These are phyloP conservation scores for Ophiostoma pallidulum DNA, from an alignment of 2,329 filamentous ascomycete species.

Conservation along the genomic window DNA sequence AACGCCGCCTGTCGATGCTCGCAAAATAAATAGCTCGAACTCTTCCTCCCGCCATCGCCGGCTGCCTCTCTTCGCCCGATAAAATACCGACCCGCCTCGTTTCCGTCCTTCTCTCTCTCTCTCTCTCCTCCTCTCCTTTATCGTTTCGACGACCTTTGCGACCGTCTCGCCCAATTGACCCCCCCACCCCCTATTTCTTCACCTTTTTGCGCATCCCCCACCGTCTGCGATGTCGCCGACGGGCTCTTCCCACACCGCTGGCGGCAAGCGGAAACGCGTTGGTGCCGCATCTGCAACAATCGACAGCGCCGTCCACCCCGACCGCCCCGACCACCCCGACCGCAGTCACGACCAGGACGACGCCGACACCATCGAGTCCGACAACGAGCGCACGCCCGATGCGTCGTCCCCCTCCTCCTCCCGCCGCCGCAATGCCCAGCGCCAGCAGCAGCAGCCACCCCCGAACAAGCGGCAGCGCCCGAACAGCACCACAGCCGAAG, in stretches of 20 bases:
- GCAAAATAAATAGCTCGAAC: neutral
- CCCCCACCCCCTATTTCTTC: neutral
- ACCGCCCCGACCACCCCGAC: neutral
- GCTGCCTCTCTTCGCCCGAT: neutral
- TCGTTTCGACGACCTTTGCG: no score
- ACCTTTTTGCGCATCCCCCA: neutral
- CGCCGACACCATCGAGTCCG: neutral
- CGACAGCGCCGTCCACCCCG: neutral
- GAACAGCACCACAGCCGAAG: slow-evolving; percentile 43
- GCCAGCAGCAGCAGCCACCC: slow-evolving; percentile 35
- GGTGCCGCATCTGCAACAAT: neutral
- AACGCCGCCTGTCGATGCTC: no score
- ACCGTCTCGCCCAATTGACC: no score
- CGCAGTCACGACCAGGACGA: neutral
- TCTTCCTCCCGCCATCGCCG: slow-evolving; percentile 2
- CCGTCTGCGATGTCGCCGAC: slow-evolving; percentile 1
- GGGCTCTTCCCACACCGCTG: slow-evolving; percentile 5
- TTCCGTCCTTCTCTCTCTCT: no score
- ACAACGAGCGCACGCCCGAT: neutral
- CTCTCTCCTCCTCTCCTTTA: no score
- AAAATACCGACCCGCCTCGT: neutral
- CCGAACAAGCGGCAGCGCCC: slow-evolving; percentile 70
- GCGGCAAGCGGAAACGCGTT: slow-evolving; percentile 16
- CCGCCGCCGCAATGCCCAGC: neutral
- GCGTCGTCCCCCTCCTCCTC: neutral